Evolutionary conservation across 1,284 basidiomycete genomes (phyloP), one percentile per base, ranked within the genome.

Genomic region (Microbotryomycetes sp.): DNA sequence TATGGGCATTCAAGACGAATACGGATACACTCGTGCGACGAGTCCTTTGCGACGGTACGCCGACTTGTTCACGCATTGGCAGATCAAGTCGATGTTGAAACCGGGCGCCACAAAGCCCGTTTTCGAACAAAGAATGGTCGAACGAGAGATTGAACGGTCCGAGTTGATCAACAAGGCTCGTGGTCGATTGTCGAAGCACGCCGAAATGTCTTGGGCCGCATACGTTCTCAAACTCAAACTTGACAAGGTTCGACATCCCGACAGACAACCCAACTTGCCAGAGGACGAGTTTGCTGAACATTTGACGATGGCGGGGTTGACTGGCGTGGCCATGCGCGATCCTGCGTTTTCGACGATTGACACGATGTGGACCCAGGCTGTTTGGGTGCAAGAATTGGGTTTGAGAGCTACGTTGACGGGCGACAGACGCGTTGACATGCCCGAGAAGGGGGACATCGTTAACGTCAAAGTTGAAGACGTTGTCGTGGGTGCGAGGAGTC

Each of bases 51-150:
- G 96, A 48, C 82, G 96, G 24, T 97, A 85, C 75, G 76, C 79
- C 46, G 96, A 99, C 76, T 76, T 97, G 68, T 73, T 96, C 5
- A 78, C 79, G 9, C 96, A 98, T 77, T 99, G 92, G 91, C 93
- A 97, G 75, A 83, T 99, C 75, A 94, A 97, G 74, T 79, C 85
- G 52, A 82, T 82, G 2, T 76, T 97, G 1, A 3, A 15, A 5
- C 26, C 45, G 6, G 1, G 5, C 3, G 27, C 29, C 7, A 52
- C 57, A 21, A 52, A 53, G 0, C 56, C 57, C 2, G 30, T 30
- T 2, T 57, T 59, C 35, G 21, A 35, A 4, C 47, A 45, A 5
- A 2, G 45, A 2, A 45, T 51, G 3, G 61, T 66, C 5, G 29
- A 45, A 4, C 5, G 45, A 0, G 50, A 57, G 45, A 60, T 66